Evolutionary conservation across 2,329 filamentous ascomycete species (phyloP).

Genomic region (Fusarium caatingaense): DNA sequence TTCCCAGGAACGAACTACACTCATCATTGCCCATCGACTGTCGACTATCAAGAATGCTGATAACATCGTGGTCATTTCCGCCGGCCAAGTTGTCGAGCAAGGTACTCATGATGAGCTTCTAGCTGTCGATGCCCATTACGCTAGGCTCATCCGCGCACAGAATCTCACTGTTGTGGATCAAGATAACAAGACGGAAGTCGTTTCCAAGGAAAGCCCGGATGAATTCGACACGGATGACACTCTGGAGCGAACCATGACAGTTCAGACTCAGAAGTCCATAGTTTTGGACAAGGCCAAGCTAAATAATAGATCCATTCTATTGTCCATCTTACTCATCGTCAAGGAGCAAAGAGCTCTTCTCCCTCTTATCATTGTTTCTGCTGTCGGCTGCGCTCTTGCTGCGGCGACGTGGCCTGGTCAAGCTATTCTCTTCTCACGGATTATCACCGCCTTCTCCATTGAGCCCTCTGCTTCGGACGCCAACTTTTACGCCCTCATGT

Average conservation of each 20-base stretch:
- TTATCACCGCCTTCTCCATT: slow-evolving; percentile 46
- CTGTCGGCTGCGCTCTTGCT: slow-evolving; percentile 9
- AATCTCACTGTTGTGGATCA: slow-evolving; percentile 4
- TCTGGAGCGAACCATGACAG: slow-evolving; percentile 6
- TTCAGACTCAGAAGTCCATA: slow-evolving; percentile 8
- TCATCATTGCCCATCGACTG: slow-evolving; percentile 70
- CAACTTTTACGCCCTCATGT: slow-evolving; percentile 54
- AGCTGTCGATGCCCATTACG: slow-evolving; percentile 23
- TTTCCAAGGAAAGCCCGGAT: neutral
- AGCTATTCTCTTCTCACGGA: slow-evolving; percentile 48
- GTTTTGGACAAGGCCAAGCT: neutral
- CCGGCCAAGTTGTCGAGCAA: slow-evolving; percentile 37
- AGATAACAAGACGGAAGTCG: neutral
- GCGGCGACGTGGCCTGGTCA: slow-evolving; percentile 49
- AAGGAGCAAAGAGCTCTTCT: slow-evolving; percentile 26
- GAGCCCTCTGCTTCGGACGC: slow-evolving; percentile 19
- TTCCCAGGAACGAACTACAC: slow-evolving; percentile 66
- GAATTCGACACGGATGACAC: neutral
- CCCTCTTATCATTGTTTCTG: slow-evolving; percentile 4
- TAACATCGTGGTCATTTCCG: slow-evolving; percentile 43
- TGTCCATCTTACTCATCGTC: slow-evolving; percentile 24
- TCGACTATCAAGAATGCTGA: slow-evolving; percentile 46
- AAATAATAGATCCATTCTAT: slow-evolving; percentile 8
- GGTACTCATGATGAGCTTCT: slow-evolving; percentile 41
- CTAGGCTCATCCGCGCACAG: slow-evolving; percentile 39